Evolutionary conservation across 139 green algal genomes (phyloP).

Genomic region (Pleodorina starrii): DNA sequence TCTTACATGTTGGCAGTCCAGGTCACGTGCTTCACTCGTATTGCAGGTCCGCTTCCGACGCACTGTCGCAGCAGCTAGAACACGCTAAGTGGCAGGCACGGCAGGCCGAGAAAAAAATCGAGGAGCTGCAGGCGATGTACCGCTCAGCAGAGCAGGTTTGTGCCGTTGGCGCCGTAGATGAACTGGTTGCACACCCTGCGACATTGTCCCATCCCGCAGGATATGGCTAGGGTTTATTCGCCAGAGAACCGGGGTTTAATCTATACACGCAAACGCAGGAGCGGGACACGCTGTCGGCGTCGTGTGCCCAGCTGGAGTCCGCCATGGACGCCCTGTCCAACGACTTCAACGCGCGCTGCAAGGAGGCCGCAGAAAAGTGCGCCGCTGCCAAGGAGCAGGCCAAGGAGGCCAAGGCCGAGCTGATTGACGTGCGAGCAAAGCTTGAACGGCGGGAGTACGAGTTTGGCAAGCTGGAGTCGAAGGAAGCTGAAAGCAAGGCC

Average conservation of each 20-base stretch:
- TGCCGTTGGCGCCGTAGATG: too few relatives aligned
- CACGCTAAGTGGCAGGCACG: conserved; percentile 65
- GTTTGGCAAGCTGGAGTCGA: conserved; percentile 17
- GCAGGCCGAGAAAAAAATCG: conserved; percentile 67
- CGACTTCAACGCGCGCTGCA: neutral
- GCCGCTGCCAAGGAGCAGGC: conserved; percentile 24
- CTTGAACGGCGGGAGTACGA: conserved; percentile 20
- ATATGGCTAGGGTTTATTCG: too few relatives aligned
- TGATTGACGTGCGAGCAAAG: neutral
- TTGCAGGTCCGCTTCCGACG: neutral
- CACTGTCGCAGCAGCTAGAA: conserved; percentile 59
- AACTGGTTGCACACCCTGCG: too few relatives aligned
- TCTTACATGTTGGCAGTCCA: too few relatives aligned
- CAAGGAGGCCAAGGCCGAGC: conserved; percentile 28
- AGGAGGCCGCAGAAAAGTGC: neutral
- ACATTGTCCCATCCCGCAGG: too few relatives aligned
- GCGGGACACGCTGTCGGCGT: neutral
- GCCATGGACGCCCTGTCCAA: neutral
- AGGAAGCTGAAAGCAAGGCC: conserved; percentile 7
- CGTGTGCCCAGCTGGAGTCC: neutral
- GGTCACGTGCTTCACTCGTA: too few relatives aligned
- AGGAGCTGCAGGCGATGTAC: conserved; percentile 50
- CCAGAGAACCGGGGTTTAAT: too few relatives aligned
- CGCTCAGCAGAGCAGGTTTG: conserved; percentile 44
- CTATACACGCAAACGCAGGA: conserved; percentile 4